Percentiles rank a stretch among this genome's conserved stretches.
phyloP scores from a whole-genome alignment of 768 basidiomycete genomes.

The Kwoniella dejecticola region DNA sequence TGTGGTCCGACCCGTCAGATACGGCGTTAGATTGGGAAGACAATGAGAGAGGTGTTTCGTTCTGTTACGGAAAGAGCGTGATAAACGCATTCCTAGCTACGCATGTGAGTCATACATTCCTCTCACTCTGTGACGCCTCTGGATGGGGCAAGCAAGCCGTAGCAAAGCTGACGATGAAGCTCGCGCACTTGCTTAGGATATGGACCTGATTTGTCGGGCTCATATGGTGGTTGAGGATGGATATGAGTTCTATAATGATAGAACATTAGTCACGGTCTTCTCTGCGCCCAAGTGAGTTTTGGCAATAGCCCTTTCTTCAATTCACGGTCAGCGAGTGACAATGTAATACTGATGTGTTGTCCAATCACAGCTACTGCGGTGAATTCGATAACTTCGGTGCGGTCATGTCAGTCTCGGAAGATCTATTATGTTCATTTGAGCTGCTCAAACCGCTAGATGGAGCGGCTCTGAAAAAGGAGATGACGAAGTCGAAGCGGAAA shows the following conservation, averaged over 20 bases:
- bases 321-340: background rate
- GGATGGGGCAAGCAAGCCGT: no score
- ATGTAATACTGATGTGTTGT: background rate
- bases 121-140: no score
- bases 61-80: constrained; percentile 96
- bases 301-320: background rate
- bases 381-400: constrained; percentile 55
- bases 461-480: constrained; percentile 91
- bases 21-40: constrained; percentile 99
- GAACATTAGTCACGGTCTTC: constrained; percentile 96
- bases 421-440: constrained; percentile 95
- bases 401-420: constrained; percentile 84
- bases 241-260: constrained; percentile 99
- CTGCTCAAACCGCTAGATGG: constrained; percentile 92
- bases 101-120: constrained; percentile 54
- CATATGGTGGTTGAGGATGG: constrained; percentile 98
- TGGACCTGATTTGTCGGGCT: constrained; percentile 98
- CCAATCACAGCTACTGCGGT: constrained; percentile 56
- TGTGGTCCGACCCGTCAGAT: constrained; percentile 98
- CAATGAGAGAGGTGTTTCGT: constrained; percentile 97
- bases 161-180: no score
- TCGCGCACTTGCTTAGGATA: no score
- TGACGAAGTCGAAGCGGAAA: constrained; percentile 98
- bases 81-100: constrained; percentile 87
- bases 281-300: constrained; percentile 89